phyloP scores from a whole-genome alignment of 768 basidiomycete genomes.

The Inosperma sp. region DNA sequence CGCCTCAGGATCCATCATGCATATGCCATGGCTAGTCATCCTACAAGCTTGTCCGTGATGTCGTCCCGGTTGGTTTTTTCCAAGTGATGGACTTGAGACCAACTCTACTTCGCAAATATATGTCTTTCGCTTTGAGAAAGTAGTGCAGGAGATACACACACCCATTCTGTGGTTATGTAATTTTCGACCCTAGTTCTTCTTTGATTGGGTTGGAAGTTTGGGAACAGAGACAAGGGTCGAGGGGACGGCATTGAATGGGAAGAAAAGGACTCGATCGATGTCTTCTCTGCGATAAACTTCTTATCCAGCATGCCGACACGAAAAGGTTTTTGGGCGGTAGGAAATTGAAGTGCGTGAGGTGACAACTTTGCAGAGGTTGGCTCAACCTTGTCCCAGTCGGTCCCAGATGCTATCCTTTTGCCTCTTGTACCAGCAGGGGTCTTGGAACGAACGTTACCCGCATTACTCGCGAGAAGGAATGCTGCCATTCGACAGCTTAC shows the following conservation, averaged over 20 bases:
- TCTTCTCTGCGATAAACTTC: conserved; percentile 7
- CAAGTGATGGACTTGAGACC: conserved; percentile 60
- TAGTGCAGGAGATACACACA: conserved; percentile 87
- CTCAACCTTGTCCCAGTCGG: conserved; percentile 30
- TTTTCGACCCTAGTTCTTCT: conserved; percentile 6
- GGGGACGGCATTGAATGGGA: not conserved
- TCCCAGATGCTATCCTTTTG: conserved; percentile 12
- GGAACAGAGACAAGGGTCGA: not conserved
- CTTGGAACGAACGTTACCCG: conserved; percentile 20
- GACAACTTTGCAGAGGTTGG: conserved; percentile 23
- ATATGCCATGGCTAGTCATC: conserved; percentile 78
- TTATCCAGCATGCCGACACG: conserved; percentile 11
- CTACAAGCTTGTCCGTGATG: conserved; percentile 14
- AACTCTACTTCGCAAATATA: conserved; percentile 87
- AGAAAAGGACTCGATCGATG: not conserved
- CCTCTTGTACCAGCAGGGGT: conserved; percentile 14
- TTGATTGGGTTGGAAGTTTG: not conserved
- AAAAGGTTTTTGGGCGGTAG: conserved; percentile 7
- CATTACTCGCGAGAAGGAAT: conserved; percentile 23
- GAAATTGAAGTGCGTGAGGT: conserved; percentile 11
- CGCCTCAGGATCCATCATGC: conserved; percentile 82
- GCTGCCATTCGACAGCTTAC: conserved; percentile 25
- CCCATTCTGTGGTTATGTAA: conserved; percentile 37
- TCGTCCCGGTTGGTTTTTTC: conserved; percentile 34
- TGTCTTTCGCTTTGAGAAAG: conserved; percentile 73